Base-by-base conservation (phyloP, 371 early-diverging fungal species). In the Rhizopus microsporus region DNA sequence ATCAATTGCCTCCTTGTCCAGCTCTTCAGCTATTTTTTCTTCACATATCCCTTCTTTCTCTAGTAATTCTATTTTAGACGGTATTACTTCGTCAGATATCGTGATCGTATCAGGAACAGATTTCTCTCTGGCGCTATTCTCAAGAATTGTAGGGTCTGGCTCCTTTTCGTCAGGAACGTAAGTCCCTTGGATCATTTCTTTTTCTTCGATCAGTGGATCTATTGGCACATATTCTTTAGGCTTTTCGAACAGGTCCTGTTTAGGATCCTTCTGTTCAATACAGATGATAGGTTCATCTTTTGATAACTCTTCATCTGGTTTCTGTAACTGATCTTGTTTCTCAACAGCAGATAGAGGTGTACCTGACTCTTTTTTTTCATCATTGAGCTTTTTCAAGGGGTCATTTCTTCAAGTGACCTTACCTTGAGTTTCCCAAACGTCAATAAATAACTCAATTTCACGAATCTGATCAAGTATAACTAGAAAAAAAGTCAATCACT, bases 371-470 rank as follows among this genome's bases (percentile, higher is more conserved):
- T 33, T 51, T 33, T 43, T 51, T 30, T 58, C 59, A 29, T 37
- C 30, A 7, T 42, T 7, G 23, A 23, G 23, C 23, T 23, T 23
- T 23, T 23, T 23, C 23, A 23, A 23, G 23, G 23, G 23, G 23
- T 23, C 17, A 4, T 40, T 60, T 54, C 47, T 40, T 54, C 46
- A 15, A 15, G 45, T 51, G 15, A 40, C 10, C 10, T 54, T 61
- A 62, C 62, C 60, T 51, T 59, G 54, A 31, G 50, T 53, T 12
- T 49, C 60, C 58, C 68, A 68, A 9, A 63, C 67, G 51, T 72
- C 72, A 51, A 72, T 72, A 40, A 63, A 57, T n/a, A 60, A 63
- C 40, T 72, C 66, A 7, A 72, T 52, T 54, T 72, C 72, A 23
- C 68, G 65, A 46, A 72, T 62, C 37, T 72, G 72, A 16, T 66